phyloP scores from a whole-genome alignment of 2,329 filamentous ascomycete genomes.

The Penicillium sp. region DNA sequence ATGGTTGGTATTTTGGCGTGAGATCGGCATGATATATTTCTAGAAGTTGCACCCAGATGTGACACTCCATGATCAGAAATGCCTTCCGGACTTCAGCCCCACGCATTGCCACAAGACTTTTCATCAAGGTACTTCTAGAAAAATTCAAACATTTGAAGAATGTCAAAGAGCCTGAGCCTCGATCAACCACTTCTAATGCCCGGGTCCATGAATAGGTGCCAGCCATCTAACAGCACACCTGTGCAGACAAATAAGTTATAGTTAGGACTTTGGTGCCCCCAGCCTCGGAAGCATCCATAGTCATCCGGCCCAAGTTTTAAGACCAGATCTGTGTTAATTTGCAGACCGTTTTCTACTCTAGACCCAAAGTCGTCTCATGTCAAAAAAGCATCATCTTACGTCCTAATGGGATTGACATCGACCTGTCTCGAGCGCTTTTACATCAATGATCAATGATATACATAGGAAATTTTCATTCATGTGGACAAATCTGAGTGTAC shows the following conservation, averaged over 20 bases:
- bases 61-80: too few relatives aligned
- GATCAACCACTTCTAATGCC: too few relatives aligned
- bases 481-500: neutral
- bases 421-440: neutral
- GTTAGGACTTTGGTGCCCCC: neutral
- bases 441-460: neutral
- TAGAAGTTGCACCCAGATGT: too few relatives aligned
- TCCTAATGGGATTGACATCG: neutral
- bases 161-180: too few relatives aligned
- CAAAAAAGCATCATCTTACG: neutral
- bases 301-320: neutral
- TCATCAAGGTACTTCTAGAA: too few relatives aligned
- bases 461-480: neutral
- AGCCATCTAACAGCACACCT: too few relatives aligned
- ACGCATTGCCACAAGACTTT: too few relatives aligned
- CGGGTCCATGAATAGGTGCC: too few relatives aligned
- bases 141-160: too few relatives aligned
- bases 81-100: too few relatives aligned
- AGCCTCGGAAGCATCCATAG: neutral
- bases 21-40: too few relatives aligned
- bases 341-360: neutral
- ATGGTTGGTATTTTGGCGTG: too few relatives aligned
- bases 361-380: neutral
- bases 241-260: neutral
- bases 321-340: neutral